phyloP scores from a whole-genome alignment of 257 asterid genomes.

The Solanum paucissectum region DNA sequence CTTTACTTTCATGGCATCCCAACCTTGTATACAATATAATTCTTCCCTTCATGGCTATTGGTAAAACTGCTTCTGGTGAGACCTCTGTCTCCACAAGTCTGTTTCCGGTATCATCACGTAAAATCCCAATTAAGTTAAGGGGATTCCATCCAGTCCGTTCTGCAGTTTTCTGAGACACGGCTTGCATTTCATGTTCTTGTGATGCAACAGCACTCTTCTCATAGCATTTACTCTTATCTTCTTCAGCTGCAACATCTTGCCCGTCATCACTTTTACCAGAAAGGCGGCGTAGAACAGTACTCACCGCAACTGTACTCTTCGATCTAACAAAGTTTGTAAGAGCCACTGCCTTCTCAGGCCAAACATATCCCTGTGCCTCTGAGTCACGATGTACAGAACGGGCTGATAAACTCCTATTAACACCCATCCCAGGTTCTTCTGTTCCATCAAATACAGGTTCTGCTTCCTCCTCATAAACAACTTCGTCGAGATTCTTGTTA shows the following conservation, averaged over 20 bases:
- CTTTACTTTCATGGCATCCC: constrained; percentile 59
- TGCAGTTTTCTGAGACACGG: constrained; percentile 17
- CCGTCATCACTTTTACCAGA: constrained; percentile 59
- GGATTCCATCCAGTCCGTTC: constrained; percentile 60
- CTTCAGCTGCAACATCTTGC: constrained; percentile 28
- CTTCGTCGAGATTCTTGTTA: constrained; percentile 20
- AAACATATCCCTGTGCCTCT: constrained; percentile 40
- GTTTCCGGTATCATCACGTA: constrained; percentile 30
- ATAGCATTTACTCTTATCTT: constrained; percentile 7
- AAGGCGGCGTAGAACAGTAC: constrained; percentile 64
- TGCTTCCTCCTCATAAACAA: constrained; percentile 31
- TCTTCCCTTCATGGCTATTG: constrained; percentile 65
- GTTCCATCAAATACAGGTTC: constrained; percentile 74
- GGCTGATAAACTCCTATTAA: constrained; percentile 21
- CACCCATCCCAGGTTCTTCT: constrained; percentile 46
- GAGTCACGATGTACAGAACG: constrained; percentile 22
- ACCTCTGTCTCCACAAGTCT: constrained; percentile 18
- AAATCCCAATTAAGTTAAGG: constrained; percentile 47
- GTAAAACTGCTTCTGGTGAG: constrained; percentile 21
- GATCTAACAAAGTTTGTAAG: constrained; percentile 59
- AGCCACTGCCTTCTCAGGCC: constrained; percentile 84
- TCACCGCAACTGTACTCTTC: constrained; percentile 60
- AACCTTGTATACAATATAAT: constrained; percentile 61
- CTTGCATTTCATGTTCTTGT: constrained; percentile 25
- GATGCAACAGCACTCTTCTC: constrained; percentile 12